These are phyloP conservation scores for Seiridium unicorne DNA, from an alignment of 2,329 filamentous ascomycete genomes.

Conservation along the genomic window DNA sequence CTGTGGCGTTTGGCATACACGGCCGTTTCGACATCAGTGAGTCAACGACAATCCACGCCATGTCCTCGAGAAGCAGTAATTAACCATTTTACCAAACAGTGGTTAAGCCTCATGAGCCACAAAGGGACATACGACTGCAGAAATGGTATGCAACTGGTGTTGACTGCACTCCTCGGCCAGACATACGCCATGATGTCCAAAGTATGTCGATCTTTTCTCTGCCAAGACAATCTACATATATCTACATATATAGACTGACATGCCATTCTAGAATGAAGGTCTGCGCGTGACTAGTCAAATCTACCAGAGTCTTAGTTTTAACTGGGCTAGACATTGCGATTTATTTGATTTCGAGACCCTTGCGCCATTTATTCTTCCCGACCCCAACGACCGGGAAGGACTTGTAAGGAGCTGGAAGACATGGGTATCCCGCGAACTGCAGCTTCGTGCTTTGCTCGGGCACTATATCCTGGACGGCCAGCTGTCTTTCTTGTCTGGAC, in stretches of 20 bases:
- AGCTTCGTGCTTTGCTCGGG: conserved; percentile 1
- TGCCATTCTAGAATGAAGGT: neutral
- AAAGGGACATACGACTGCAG: neutral
- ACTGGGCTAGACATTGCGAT: conserved; percentile 6
- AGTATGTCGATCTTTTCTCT: neutral
- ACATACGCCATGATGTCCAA: conserved; percentile 7
- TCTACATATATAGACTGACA: neutral
- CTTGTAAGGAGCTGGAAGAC: neutral
- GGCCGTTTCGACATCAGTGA: conserved; percentile 3
- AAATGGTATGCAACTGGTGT: neutral
- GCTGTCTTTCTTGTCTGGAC: neutral
- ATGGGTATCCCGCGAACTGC: conserved; percentile 2
- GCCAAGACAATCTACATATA: neutral
- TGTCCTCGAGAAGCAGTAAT: neutral
- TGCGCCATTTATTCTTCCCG: neutral
- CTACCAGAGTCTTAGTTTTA: conserved; percentile 7
- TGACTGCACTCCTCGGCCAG: conserved; percentile 6
- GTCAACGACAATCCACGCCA: neutral
- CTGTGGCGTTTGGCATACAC: conserved; percentile 5
- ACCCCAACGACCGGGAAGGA: neutral
- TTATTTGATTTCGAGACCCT: neutral
- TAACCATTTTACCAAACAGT: neutral
- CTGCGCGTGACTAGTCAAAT: conserved; percentile 3
- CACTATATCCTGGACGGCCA: conserved; percentile 5
- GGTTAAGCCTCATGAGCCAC: conserved; percentile 1